Conservation (phyloP, 2,329 filamentous ascomycete species). For the Fusarium zealandicum region DNA sequence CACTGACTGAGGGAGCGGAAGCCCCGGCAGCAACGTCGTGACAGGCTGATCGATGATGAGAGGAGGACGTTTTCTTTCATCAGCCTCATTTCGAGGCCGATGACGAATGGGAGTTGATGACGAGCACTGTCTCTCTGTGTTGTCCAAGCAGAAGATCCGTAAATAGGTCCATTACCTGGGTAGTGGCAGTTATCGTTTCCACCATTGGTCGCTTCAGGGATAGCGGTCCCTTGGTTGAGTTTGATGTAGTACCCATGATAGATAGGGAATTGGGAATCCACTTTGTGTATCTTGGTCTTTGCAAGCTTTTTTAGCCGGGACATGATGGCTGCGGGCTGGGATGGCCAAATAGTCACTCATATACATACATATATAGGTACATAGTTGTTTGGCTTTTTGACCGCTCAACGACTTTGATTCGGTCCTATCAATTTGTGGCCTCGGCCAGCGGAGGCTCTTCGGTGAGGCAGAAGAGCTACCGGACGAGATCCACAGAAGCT, state of each 20-base stretch:
- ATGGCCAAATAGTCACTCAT: slow-evolving; percentile 33
- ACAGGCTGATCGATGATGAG: slow-evolving; percentile 20
- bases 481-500: slow-evolving; percentile 29
- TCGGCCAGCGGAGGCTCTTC: slow-evolving; percentile 40
- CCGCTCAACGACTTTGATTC: slow-evolving; percentile 21
- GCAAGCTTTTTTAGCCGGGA: slow-evolving; percentile 14
- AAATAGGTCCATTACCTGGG: slow-evolving; percentile 17
- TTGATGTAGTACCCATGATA: slow-evolving; percentile 15
- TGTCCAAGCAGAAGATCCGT: slow-evolving; percentile 4
- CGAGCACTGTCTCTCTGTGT: slow-evolving; percentile 3
- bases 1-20: slow-evolving; percentile 33
- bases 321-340: slow-evolving; percentile 14
- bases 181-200: slow-evolving; percentile 26
- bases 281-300: slow-evolving; percentile 15
- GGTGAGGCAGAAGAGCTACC: slow-evolving; percentile 28
- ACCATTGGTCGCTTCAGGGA: slow-evolving; percentile 27
- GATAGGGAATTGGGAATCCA: slow-evolving; percentile 21
- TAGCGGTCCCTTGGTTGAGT: slow-evolving; percentile 12
- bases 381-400: slow-evolving; percentile 24
- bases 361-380: no score
- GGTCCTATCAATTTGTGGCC: slow-evolving; percentile 31
- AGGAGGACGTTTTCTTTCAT: slow-evolving; percentile 11
- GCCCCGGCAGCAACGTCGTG: slow-evolving; percentile 30
- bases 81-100: slow-evolving; percentile 13
- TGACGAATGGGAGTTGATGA: slow-evolving; percentile 26